Base-by-base conservation (phyloP, 2,329 filamentous ascomycete species). In the Escovopsis sp. region DNA sequence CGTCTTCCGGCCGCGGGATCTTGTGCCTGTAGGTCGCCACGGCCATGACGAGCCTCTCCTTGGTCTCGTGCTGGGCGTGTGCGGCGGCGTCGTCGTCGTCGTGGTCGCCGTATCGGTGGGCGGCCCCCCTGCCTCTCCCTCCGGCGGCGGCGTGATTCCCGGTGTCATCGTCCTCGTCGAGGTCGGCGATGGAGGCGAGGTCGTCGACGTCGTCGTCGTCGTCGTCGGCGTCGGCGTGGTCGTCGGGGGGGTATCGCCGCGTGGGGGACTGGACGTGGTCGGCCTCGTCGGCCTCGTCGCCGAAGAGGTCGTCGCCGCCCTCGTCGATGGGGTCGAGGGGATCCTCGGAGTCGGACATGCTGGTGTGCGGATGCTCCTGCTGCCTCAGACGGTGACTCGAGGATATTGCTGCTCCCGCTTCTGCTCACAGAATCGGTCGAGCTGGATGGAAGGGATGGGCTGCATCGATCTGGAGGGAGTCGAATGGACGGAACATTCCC, bases 1-100 rank as follows among this genome's bases (percentile, higher is more conserved):
- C 76, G 50, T 86, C 77, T 43, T 70, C 75, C 27, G 79, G 69
- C 48, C 79, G 78, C 12, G 82, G 82, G 12, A 78, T 61, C 34
- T 72, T 66, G 52, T 87, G 82, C 31, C 81, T 70, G 47, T 70
- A 76, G 32, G 85, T 60, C 32, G 72, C 69, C 32, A 78, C 62
- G 35, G 76, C 73, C 58, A 75, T 68, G 35, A 81, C 67, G 35
- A 72, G 62, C 43, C 68, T 69, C 43, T 72, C 61, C 41, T 64
- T 61, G 15, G 63, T 66, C 45, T 60, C 61, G 37, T 64, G 58
- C 36, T 59, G 56, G 33, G 55, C 55, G 34, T 64, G 61, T n/a
- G n/a, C n/a, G n/a, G n/a, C n/a, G 12, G 63, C 61, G 9, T 61
- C 57, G 5, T 66, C 60, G 31, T 65, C 61, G n/a, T 63, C 60